Evolutionary conservation across 495 filamentous ascomycete genomes (phyloP), one percentile per base, ranked within the genome.

Genomic region (Lepidopterella palustris): DNA sequence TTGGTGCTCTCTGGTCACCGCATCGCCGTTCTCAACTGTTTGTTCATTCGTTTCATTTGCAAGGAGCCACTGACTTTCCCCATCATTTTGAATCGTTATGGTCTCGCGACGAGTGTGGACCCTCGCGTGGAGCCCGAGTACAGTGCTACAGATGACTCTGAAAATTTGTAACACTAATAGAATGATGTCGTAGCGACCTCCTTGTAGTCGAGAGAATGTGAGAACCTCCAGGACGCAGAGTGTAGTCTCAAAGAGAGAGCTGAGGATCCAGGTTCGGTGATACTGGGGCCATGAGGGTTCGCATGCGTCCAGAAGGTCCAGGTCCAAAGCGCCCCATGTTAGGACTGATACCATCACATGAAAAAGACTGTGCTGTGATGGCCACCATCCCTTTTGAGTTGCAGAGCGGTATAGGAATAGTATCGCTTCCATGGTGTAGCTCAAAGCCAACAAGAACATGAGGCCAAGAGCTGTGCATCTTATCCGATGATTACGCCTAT

Each of bases 1-100:
- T 40, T 67, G 62, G 39, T 67, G 64, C 32, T 72, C 62, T 51
- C 68, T 70, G 55, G 60, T 57, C 24, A 70, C 67, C 24, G 63
- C 59, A 21, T 67, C 55, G 6, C 59, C 54, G 5, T 68, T 66
- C 26, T 62, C 25, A 18, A 53, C 48, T 24, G 26, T 21, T 54
- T 4, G 27, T 45, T 50, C 55, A 26, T 31, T 31, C 29, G 31
- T 4, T 25, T 39, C 9, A 35, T 35, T 35, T 35, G 31, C 31
- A 35, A 35, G 31, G 31, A 35, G 31, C 31, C 31, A 35, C 31
- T 35, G 31, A 35, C 15, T 35, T 35, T 35, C 31, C 31, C 6
- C 15, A 35, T 35, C 15, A 15, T 35, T 35, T 35, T 15, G 31
- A 15, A 15, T 35, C 31, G 6, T 35, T 15, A 6, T 35, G 6